Conservation (phyloP, 2,329 filamentous ascomycete genomes). For the Fusarium piperis region DNA sequence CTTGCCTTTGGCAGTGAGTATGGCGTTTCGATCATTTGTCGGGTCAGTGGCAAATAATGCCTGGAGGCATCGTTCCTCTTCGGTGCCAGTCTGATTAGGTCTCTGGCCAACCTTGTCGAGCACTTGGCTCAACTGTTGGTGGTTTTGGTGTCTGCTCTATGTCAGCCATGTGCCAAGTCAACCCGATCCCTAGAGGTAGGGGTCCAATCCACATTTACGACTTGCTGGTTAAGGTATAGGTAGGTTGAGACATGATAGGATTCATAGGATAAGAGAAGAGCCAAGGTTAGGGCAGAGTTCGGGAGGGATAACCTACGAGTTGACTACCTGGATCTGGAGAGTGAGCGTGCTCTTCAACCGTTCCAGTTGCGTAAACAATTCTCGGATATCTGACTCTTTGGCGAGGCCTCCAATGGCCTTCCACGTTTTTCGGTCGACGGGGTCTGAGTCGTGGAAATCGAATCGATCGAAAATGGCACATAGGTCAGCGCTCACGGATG, state of each 20-base stretch:
- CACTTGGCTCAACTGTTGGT: background rate
- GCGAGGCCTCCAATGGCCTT: constrained; percentile 8
- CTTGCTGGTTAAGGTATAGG: background rate
- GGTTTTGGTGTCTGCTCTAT: background rate
- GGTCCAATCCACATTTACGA: background rate
- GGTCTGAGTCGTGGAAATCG: background rate
- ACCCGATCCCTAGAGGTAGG: too few species aligned
- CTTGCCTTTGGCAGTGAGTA: constrained; percentile 13
- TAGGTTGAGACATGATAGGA: too few species aligned
- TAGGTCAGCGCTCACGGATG: background rate
- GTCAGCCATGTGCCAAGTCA: background rate
- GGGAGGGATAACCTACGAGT: background rate
- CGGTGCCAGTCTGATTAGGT: background rate
- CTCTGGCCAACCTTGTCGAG: background rate
- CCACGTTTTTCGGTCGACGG: constrained; percentile 5
- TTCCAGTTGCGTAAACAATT: constrained; percentile 1
- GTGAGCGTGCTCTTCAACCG: background rate
- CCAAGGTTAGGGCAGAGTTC: background rate
- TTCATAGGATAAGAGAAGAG: background rate
- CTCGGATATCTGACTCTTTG: constrained; percentile 5
- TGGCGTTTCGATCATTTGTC: constrained; percentile 4
- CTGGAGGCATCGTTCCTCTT: background rate
- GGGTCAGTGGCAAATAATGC: constrained; percentile 18
- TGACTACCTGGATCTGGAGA: background rate
- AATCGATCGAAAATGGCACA: background rate